Conservation (phyloP, 768 basidiomycete species). For the Baorangia bicolor region DNA sequence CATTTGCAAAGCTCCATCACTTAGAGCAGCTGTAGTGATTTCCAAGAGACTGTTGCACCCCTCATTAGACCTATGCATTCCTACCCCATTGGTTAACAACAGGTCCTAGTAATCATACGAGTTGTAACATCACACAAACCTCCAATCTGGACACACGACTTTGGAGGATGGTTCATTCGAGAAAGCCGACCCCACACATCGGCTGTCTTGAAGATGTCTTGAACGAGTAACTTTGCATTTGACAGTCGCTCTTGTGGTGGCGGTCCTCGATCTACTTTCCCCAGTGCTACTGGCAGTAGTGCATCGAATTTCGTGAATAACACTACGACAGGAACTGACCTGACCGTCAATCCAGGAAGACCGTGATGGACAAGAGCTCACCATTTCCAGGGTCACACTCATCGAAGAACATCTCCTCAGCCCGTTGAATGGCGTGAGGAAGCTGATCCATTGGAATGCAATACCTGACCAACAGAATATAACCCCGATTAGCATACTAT, state of each 20-base stretch:
- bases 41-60: no score
- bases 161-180: neutral
- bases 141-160: neutral
- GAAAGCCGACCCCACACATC: neutral
- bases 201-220: neutral
- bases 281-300: neutral
- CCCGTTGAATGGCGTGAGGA: neutral
- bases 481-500: neutral
- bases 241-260: neutral
- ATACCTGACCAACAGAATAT: slow-evolving; percentile 1
- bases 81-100: neutral
- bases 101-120: neutral
- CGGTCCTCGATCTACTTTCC: neutral
- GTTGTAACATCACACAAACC: neutral
- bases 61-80: neutral
- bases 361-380: neutral
- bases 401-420: slow-evolving; percentile 3
- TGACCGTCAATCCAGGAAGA: neutral
- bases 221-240: neutral
- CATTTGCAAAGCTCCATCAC: no score
- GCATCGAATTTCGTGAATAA: slow-evolving; percentile 13
- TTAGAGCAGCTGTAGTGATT: no score
- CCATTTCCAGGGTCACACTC: neutral
- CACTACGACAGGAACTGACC: slow-evolving; percentile 2
- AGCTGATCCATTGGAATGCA: slow-evolving; percentile 9